Base-by-base conservation (phyloP, 1,284 basidiomycete genomes). In the Clitocybe nebularis region DNA sequence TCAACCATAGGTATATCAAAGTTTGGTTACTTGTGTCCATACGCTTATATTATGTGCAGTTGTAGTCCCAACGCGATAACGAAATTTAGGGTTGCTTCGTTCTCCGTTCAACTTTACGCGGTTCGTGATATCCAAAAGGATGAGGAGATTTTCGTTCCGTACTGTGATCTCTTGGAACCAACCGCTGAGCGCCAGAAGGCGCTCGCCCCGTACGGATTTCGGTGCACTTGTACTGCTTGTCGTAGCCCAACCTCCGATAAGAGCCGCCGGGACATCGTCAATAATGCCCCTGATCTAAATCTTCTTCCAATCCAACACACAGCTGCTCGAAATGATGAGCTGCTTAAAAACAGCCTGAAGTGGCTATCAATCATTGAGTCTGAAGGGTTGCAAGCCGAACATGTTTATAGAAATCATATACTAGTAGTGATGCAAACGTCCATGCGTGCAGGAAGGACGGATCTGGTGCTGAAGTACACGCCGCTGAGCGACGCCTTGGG, bases 111-210 rank as follows among this genome's bases (percentile, higher is more conserved):
- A 8, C 52, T 67, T 17, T 54, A 47, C 24, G 64, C 65, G 0
- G 35, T 47, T 6, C 47, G 55, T 1, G 49, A 60, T 21, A 62
- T 69, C 39, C 51, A 59, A 11, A 48, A 39, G 0, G 63, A 61
- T 7, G 63, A 67, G 36, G 60, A 69, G 44, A 45, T 67, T 33
- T 54, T 61, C 26, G 53, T 58, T 26, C 42, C 47, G 10, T 67
- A 67, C 47, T 47, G 40, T 24, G 26, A 24, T 8, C 26, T 43
- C 5, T 14, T 43, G 0, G 6, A 17, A 1, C 25, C 53, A 10
- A 36, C 45, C 0, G 47, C 47, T 5, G 24, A 50, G 24, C 60
- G 65, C 21, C 48, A 52, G 17, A 33, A 39, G 19, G 28, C 26
- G 1, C 55, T 68, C 22, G 43, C 35, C 5, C 47, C 50, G 1